Percentiles rank a stretch among this genome's conserved stretches.
phyloP scores from a whole-genome alignment of 768 basidiomycete species.

The Termitomyces heimii region DNA sequence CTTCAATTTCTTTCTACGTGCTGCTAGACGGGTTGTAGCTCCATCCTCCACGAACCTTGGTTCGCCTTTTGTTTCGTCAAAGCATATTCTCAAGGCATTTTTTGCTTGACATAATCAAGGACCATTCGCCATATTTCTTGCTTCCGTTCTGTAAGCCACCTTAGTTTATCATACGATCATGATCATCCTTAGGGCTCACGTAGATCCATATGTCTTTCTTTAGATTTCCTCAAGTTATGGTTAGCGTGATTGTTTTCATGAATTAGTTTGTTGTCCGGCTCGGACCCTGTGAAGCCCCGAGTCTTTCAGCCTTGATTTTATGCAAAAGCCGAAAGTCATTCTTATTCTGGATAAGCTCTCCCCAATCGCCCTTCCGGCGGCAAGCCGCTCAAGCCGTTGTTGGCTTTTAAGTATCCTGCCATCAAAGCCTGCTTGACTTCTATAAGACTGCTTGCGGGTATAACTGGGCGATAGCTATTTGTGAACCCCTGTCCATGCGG shows the following conservation, averaged over 20 bases:
- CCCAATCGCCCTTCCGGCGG: not conserved
- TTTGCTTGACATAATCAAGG: not conserved
- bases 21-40: not conserved
- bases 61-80: conserved; percentile 7
- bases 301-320: not conserved
- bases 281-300: not conserved
- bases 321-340: not conserved
- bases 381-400: not conserved
- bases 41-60: conserved; percentile 10
- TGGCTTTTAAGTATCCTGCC: not conserved
- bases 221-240: not conserved
- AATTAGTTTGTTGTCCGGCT: not conserved
- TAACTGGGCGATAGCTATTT: not conserved
- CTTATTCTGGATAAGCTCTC: not conserved
- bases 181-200: not conserved
- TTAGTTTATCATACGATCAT: not conserved
- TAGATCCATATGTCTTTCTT: not conserved
- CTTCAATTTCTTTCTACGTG: not conserved
- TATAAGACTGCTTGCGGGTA: not conserved
- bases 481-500: not conserved
- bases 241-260: not conserved
- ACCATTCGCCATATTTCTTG: not conserved
- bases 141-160: not conserved
- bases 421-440: not conserved
- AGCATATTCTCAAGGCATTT: not conserved